phyloP scores from a whole-genome alignment of 1,284 basidiomycete species.

The Schizophyllum amplum region DNA sequence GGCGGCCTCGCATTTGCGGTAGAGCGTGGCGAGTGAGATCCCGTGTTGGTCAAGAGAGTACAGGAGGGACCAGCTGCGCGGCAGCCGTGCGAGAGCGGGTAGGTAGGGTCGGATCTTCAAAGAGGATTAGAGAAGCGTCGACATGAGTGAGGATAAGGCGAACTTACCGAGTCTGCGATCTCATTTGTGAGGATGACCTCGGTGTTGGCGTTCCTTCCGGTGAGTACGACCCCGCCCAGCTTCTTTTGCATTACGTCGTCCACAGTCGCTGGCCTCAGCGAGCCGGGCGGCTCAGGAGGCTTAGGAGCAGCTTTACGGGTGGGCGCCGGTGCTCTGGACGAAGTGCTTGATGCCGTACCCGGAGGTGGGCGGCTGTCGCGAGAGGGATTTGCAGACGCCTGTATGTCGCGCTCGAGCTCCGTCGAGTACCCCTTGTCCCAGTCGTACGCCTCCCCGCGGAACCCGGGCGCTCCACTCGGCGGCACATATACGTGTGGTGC shows the following conservation, averaged over 20 bases:
- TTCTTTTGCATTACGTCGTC: conserved; percentile 37
- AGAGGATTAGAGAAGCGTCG: background rate
- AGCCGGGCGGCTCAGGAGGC: conserved; percentile 14
- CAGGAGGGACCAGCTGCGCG: conserved; percentile 76
- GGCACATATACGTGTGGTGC: conserved; percentile 26
- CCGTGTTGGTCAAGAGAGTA: conserved; percentile 97
- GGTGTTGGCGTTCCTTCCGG: conserved; percentile 40
- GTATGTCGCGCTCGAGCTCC: conserved; percentile 24
- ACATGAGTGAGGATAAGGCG: background rate
- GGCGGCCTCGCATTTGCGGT: conserved; percentile 51
- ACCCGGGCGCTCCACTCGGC: conserved; percentile 75
- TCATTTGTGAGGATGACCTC: conserved; percentile 37
- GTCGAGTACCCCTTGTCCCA: conserved; percentile 51
- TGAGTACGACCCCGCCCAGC: conserved; percentile 39
- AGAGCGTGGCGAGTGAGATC: conserved; percentile 85
- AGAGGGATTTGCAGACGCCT: conserved; percentile 2
- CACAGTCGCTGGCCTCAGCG: conserved; percentile 16
- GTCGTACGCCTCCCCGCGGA: conserved; percentile 43
- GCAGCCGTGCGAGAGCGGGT: conserved; percentile 75
- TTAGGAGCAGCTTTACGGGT: background rate
- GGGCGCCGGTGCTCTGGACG: background rate
- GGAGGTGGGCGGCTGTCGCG: background rate
- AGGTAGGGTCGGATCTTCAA: conserved; percentile 65
- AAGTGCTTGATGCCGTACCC: background rate
- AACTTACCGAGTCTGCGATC: conserved; percentile 54